Evolutionary conservation across 148 eudicot species (phyloP).

Genomic region (Selenicereus undatus): DNA sequence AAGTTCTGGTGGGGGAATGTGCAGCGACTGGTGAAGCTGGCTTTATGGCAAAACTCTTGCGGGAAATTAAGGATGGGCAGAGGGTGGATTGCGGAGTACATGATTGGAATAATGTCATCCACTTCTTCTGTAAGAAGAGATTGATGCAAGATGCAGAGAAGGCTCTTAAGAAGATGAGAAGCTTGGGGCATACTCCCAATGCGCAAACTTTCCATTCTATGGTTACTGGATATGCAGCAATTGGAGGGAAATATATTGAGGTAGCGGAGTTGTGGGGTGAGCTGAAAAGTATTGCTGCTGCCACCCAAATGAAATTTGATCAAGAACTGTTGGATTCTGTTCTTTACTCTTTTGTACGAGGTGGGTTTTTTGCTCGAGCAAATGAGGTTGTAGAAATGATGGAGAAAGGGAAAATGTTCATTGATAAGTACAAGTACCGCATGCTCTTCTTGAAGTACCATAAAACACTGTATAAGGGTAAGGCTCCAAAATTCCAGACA

Average conservation of each 20-base stretch:
- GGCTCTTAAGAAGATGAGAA: slow-evolving; percentile 89
- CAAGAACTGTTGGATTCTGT: slow-evolving; percentile 86
- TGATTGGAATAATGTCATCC: slow-evolving; percentile 88
- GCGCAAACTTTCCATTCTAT: slow-evolving; percentile 91
- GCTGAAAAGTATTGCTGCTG: slow-evolving; percentile 69
- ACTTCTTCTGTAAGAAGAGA: slow-evolving; percentile 86
- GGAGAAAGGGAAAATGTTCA: slow-evolving; percentile 80
- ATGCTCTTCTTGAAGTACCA: slow-evolving; percentile 79
- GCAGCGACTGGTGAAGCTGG: slow-evolving; percentile 49
- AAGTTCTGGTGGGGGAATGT: slow-evolving; percentile 41
- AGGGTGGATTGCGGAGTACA: slow-evolving; percentile 73
- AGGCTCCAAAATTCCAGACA: slow-evolving; percentile 65
- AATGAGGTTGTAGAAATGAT: slow-evolving; percentile 88
- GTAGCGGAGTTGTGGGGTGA: slow-evolving; percentile 95
- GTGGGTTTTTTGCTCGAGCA: slow-evolving; percentile 83
- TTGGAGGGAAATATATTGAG: slow-evolving; percentile 86
- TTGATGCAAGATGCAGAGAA: slow-evolving; percentile 96
- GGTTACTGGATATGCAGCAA: slow-evolving; percentile 92
- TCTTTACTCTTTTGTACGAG: slow-evolving; percentile 89
- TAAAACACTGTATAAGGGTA: slow-evolving; percentile 75
- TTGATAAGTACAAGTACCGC: slow-evolving; percentile 86
- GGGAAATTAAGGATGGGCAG: slow-evolving; percentile 80
- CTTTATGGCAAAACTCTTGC: slow-evolving; percentile 75
- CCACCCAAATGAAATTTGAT: slow-evolving; percentile 74
- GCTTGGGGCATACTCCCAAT: slow-evolving; percentile 80